phyloP scores from a whole-genome alignment of 2,329 filamentous ascomycete species.

The Davidsoniella eucalypti region DNA sequence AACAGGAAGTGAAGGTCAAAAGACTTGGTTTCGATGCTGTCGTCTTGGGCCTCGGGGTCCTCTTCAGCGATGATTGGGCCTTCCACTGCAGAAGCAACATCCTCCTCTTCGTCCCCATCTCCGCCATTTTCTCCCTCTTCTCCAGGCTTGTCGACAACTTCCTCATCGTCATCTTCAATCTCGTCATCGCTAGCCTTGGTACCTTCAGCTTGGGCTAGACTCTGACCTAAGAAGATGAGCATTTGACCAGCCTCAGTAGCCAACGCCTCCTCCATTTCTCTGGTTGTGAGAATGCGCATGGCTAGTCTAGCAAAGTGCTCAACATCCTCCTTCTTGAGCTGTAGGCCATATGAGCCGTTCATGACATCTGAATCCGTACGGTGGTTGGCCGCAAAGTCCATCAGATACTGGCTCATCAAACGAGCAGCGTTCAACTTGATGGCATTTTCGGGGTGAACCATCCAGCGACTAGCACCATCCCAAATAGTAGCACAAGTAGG shows the following conservation, averaged over 20 bases:
- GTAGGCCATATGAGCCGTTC: slow-evolving; percentile 52
- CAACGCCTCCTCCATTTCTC: slow-evolving; percentile 53
- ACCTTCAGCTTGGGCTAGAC: slow-evolving; percentile 22
- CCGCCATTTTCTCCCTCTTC: slow-evolving; percentile 20
- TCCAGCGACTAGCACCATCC: slow-evolving; percentile 47
- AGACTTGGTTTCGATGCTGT: slow-evolving; percentile 12
- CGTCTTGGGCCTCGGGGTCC: slow-evolving; percentile 9
- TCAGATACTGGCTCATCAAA: slow-evolving; percentile 61
- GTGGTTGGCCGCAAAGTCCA: slow-evolving; percentile 48
- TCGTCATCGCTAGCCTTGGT: slow-evolving; percentile 32
- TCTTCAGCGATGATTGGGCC: not conserved
- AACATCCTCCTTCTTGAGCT: slow-evolving; percentile 48
- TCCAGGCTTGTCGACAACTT: slow-evolving; percentile 26
- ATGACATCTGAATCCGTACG: slow-evolving; percentile 36
- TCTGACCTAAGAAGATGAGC: slow-evolving; percentile 60
- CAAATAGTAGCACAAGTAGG: slow-evolving; percentile 49
- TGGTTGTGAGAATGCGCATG: slow-evolving; percentile 39
- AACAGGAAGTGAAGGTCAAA: slow-evolving; percentile 55
- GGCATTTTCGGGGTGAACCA: slow-evolving; percentile 54
- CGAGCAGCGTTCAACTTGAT: slow-evolving; percentile 65
- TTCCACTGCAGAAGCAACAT: slow-evolving; percentile 10
- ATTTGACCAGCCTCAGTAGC: slow-evolving; percentile 66
- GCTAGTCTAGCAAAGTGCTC: slow-evolving; percentile 35
- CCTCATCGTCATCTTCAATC: slow-evolving; percentile 18
- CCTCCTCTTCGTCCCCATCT: slow-evolving; percentile 19